Evolutionary conservation across 2,329 filamentous ascomycete species (phyloP).

Genomic region (Taxawa tesnikishii): DNA sequence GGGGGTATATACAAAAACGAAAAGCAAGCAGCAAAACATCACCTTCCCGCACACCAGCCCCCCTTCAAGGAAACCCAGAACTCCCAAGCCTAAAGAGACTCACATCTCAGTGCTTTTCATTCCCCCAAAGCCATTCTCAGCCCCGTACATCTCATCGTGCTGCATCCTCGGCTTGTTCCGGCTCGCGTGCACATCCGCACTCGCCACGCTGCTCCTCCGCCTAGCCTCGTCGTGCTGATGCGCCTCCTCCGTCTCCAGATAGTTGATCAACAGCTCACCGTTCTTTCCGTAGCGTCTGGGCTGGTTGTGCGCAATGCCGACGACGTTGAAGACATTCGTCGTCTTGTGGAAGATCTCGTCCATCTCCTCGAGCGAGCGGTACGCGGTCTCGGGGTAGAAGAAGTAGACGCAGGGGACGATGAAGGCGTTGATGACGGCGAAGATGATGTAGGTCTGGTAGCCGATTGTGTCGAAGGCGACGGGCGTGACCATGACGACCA

Average conservation of each 20-base stretch:
- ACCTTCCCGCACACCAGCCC: too few relatives aligned
- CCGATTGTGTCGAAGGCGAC: conserved; percentile 44
- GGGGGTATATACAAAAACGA: too few relatives aligned
- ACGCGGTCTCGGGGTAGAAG: conserved; percentile 44
- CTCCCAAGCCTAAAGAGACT: too few relatives aligned
- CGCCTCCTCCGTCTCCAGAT: conserved; percentile 27
- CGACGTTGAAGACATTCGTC: conserved; percentile 31
- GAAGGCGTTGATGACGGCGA: conserved; percentile 45
- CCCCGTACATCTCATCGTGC: neutral
- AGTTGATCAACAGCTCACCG: conserved; percentile 43
- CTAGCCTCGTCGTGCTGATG: too few relatives aligned
- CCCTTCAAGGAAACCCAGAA: too few relatives aligned
- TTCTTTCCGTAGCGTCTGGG: conserved; percentile 47
- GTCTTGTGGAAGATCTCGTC: conserved; percentile 51
- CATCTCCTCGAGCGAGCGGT: conserved; percentile 54
- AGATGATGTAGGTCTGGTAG: conserved; percentile 53
- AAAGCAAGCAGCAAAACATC: too few relatives aligned
- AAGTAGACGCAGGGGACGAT: conserved; percentile 32
- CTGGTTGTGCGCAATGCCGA: conserved; percentile 37
- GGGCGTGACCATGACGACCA: conserved; percentile 50
- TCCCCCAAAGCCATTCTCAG: neutral
- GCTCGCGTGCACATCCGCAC: neutral
- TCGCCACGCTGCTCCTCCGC: conserved; percentile 10
- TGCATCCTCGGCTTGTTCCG: neutral
- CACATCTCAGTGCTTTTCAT: too few relatives aligned